Conservation (phyloP, 2,329 filamentous ascomycete genomes). For the Claviceps humidiphila region DNA sequence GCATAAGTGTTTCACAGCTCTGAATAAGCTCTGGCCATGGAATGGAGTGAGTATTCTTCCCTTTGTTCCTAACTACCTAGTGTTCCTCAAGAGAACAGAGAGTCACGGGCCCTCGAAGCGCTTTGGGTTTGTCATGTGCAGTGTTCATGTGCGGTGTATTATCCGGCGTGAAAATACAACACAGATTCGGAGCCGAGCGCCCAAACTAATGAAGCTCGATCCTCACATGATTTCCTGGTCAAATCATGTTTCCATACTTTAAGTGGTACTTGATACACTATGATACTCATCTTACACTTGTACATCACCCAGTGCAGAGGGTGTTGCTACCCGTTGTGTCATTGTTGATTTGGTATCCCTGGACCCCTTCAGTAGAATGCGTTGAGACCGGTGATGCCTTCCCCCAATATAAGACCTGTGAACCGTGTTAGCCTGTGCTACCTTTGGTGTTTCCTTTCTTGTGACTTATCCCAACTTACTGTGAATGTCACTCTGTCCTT, state of each 20-base stretch:
- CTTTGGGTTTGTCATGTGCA: no score
- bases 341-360: not conserved
- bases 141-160: no score
- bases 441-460: not conserved
- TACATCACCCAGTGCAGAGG: not conserved
- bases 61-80: no score
- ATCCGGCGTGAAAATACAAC: no score
- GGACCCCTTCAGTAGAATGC: conserved; percentile 49
- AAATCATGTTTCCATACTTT: not conserved
- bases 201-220: no score
- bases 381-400: conserved; percentile 62
- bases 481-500: conserved; percentile 97
- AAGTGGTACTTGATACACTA: not conserved
- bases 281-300: not conserved
- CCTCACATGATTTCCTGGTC: not conserved
- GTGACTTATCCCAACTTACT: conserved; percentile 41
- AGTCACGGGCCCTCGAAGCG: no score
- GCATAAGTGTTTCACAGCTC: no score
- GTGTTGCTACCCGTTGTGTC: not conserved
- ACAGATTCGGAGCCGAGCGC: no score
- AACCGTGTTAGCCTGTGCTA: conserved; percentile 5
- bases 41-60: no score
- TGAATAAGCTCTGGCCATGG: no score
- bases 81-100: no score
- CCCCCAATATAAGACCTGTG: conserved; percentile 54